Base-by-base conservation (phyloP, 2,329 filamentous ascomycete genomes). In the Neonectria punicea region DNA sequence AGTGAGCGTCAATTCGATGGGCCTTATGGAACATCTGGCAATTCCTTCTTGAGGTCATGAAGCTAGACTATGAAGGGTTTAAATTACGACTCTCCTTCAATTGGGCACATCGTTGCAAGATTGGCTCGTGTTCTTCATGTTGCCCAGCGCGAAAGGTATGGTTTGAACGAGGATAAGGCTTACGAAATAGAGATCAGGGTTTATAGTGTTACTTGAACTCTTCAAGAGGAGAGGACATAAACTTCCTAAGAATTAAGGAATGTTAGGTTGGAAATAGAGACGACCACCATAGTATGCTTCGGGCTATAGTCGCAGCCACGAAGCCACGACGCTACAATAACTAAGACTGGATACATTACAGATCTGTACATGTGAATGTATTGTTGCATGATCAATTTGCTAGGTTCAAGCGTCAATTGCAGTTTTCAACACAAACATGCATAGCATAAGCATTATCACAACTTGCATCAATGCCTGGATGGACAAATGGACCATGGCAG, bases 391-490 rank as follows among this genome's bases (percentile, higher is more conserved):
- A 36, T 1, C 10, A 36, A 16, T 16, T 36, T 36, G 9, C 32
- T 11, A 34, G 10, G 32, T 34, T 14, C 6, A 39, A n/a, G 5
- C 6, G 13, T 6, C 14, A n/a, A 39, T 6, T 39, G 14, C 5
- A 39, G 16, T 39, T 39, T 14, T n/a, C 36, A 39, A 39, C n/a
- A 46, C 36, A 32, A n/a, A 39, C n/a, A 34, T 47, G 32, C 44
- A 58, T 14, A 58, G 43, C 20, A 58, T 47, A 49, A 58, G 28
- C n/a, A 58, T 43, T 20, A 20, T 43, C 9, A 58, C 8, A 41
- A 41, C 9, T 39, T 11, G 39, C 39, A 18, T 43, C n/a, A 20
- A 43, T 43, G n/a, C n/a, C 18, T 11, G 16, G 16, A 41, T n/a
- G n/a, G 39, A 18, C 39, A 41, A 20, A 43, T 43, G 8, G 39